Evolutionary conservation across 2,329 filamentous ascomycete species (phyloP).

Genomic region (Endoconidiophora polonica): DNA sequence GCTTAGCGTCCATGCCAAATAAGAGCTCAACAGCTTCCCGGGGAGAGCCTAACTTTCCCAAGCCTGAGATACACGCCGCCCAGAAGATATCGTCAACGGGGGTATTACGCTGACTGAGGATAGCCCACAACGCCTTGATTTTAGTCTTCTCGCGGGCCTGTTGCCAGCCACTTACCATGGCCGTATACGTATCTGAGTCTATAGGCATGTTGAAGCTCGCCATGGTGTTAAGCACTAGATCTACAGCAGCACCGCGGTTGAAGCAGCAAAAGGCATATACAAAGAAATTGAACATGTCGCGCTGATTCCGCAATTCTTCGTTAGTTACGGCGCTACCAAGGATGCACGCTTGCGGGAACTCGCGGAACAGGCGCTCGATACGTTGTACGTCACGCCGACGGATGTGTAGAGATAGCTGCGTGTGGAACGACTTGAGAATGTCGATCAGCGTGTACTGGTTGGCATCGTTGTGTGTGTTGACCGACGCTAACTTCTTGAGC

Average conservation of each 20-base stretch:
- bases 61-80: conserved; percentile 51
- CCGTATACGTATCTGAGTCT: conserved; percentile 44
- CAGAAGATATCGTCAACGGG: conserved; percentile 50
- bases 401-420: conserved; percentile 7
- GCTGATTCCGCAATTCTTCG: conserved; percentile 2
- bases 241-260: conserved; percentile 14
- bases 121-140: conserved; percentile 50
- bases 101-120: conserved; percentile 39
- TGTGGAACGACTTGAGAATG: conserved; percentile 3
- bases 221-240: conserved; percentile 27
- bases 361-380: conserved; percentile 3
- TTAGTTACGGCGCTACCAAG: background rate
- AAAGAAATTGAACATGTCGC: conserved; percentile 25
- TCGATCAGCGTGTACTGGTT: background rate
- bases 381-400: conserved; percentile 1
- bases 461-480: background rate
- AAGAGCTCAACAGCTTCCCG: conserved; percentile 45
- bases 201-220: conserved; percentile 34
- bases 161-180: conserved; percentile 56
- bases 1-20: conserved; percentile 39
- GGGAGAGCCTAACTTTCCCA: conserved; percentile 39
- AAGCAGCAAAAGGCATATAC: conserved; percentile 25
- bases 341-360: conserved; percentile 7
- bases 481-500: background rate
- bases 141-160: conserved; percentile 39